A percentile compares a stretch with the other conserved stretches of the same genome.
phyloP scores from a whole-genome alignment of 768 basidiomycete species.

The Lactifluus subvellereus region DNA sequence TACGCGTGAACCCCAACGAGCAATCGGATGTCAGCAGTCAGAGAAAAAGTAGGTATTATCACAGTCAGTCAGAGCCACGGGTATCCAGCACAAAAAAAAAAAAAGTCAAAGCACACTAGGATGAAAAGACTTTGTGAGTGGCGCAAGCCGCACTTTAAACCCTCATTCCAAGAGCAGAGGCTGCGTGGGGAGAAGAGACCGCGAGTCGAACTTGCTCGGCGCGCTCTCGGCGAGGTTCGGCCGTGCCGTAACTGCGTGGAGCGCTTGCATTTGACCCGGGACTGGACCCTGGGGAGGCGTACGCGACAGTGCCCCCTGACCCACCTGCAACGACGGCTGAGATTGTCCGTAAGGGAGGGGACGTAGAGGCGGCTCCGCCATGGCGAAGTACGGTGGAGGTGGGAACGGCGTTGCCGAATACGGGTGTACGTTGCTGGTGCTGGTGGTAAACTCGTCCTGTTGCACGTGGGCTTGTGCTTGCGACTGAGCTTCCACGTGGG shows the following conservation, averaged over 20 bases:
- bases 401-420: slow-evolving; percentile 20
- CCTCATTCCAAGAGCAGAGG: slow-evolving; percentile 23
- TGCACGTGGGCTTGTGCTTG: slow-evolving; percentile 19
- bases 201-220: slow-evolving; percentile 21
- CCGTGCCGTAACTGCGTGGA: slow-evolving; percentile 18
- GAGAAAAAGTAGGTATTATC: slow-evolving; percentile 9
- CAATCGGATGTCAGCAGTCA: not conserved
- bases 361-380: slow-evolving; percentile 15
- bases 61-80: not conserved
- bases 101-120: not conserved
- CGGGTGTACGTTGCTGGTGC: slow-evolving; percentile 16
- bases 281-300: slow-evolving; percentile 21
- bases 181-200: slow-evolving; percentile 23
- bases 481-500: slow-evolving; percentile 21
- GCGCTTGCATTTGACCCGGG: slow-evolving; percentile 20
- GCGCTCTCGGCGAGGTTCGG: slow-evolving; percentile 18
- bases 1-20: slow-evolving; percentile 8
- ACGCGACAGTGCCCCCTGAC: slow-evolving; percentile 9
- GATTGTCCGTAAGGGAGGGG: slow-evolving; percentile 20
- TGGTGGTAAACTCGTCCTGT: slow-evolving; percentile 13
- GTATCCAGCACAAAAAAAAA: slow-evolving; percentile 7
- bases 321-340: slow-evolving; percentile 5
- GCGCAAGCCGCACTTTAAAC: not conserved
- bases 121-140: too few species aligned
- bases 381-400: slow-evolving; percentile 19